A percentile compares a stretch with the other conserved stretches of the same genome.
These are phyloP conservation scores for Fusarium sarcochroum DNA, from an alignment of 2,329 filamentous ascomycete species.

Conservation along the genomic window DNA sequence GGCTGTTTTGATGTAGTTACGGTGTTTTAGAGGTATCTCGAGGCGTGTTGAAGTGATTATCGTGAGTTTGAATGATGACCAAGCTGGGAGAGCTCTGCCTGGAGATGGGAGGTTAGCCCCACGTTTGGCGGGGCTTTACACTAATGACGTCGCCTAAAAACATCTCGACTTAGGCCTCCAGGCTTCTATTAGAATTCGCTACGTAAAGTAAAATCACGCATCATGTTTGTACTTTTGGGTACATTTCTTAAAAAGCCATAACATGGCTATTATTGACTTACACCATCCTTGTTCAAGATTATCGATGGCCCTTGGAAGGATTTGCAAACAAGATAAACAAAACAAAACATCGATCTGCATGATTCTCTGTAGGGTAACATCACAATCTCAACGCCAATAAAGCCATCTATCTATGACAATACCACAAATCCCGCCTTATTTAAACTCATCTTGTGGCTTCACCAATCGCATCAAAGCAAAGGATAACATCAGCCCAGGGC, in stretches of 20 bases:
- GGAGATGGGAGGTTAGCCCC: slow-evolving; percentile 8
- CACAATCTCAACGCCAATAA: background rate
- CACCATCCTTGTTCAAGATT: too few species aligned
- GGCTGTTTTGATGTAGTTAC: background rate
- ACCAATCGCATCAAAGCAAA: slow-evolving; percentile 18
- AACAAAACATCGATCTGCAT: too few species aligned
- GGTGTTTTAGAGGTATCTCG: background rate
- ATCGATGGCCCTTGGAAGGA: too few species aligned
- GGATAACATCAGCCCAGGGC: background rate
- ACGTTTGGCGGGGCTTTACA: slow-evolving; percentile 22
- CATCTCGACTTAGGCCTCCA: background rate
- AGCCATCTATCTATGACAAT: background rate
- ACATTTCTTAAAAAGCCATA: too few species aligned
- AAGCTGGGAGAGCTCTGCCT: background rate
- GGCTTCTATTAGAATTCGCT: background rate
- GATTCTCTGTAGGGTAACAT: slow-evolving; percentile 17
- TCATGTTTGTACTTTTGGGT: too few species aligned
- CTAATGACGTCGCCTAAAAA: slow-evolving; percentile 34
- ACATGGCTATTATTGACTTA: too few species aligned
- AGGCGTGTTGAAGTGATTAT: background rate
- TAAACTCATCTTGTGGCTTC: background rate
- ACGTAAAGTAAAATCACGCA: too few species aligned
- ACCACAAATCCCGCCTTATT: background rate
- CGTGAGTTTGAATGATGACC: background rate
- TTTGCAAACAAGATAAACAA: too few species aligned